Conservation (phyloP, 2,329 filamentous ascomycete species). For the Ilyonectria destructans region DNA sequence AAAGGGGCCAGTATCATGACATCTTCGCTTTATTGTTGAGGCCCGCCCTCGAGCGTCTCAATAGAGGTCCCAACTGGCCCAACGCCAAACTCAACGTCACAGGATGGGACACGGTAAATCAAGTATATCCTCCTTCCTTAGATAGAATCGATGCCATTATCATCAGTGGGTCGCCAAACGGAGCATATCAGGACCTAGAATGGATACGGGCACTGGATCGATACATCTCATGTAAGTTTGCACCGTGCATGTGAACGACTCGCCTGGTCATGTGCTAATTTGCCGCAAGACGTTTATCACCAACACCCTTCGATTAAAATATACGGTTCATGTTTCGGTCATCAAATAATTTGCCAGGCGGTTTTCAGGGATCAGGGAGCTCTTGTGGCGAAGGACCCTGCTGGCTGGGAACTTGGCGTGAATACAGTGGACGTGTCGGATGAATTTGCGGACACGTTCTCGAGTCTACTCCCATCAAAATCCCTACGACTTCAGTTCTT, state of each 20-base stretch:
- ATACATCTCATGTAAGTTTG: slow-evolving; percentile 8
- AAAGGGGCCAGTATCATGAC: slow-evolving; percentile 27
- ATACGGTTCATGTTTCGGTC: slow-evolving; percentile 17
- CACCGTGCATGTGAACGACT: background rate
- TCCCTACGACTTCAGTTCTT: slow-evolving; percentile 14
- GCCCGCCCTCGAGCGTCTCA: slow-evolving; percentile 1
- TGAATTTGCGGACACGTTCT: slow-evolving; percentile 1
- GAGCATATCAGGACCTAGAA: slow-evolving; percentile 25
- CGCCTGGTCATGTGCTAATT: background rate
- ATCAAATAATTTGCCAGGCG: slow-evolving; percentile 16
- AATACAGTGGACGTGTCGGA: background rate
- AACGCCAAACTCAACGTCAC: slow-evolving; percentile 6
- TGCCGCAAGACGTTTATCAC: slow-evolving; percentile 19
- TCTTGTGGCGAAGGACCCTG: slow-evolving; percentile 1
- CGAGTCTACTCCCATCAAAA: slow-evolving; percentile 1
- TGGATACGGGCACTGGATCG: slow-evolving; percentile 22
- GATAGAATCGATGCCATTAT: slow-evolving; percentile 24
- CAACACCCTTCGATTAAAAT: slow-evolving; percentile 16
- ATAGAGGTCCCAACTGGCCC: background rate
- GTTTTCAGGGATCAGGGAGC: background rate
- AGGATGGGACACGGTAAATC: slow-evolving; percentile 18
- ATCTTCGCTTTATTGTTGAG: slow-evolving; percentile 16
- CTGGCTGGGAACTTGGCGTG: slow-evolving; percentile 15
- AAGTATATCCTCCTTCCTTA: slow-evolving; percentile 16
- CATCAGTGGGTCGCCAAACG: slow-evolving; percentile 25